Evolutionary conservation across 331 rosid genomes (phyloP), one percentile per base, ranked within the genome.

Genomic region (Quercus phellos): DNA sequence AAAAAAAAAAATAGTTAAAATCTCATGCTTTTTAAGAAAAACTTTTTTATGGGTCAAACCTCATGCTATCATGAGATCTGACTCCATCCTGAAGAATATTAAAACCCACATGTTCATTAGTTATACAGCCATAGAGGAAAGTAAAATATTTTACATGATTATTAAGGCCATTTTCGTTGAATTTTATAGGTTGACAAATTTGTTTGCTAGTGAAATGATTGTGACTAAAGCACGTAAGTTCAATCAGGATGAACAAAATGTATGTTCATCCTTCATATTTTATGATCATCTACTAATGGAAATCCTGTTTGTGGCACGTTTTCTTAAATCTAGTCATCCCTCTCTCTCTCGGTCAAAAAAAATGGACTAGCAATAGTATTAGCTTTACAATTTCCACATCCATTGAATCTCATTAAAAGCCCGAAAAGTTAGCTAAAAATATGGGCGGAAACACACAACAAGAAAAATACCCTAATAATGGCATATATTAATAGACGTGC

Each of bases 311-410:
- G 4, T 10, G 1, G 17, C 53, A 46, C 16, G 53, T 46, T 46
- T 46, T 11, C 16, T 12, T 46, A 12, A 10, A 46, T 46, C 14
- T 10, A 12, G 8, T 63, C 26, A 24, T 24, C 16, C 13, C 19
- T 63, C 19, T 50, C 54, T 22, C 5, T 6, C 12, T 26, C 67
- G 53, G 83, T 74, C 82, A 78, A 78, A 60, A 42, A 21, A 7
- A 67, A 21, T 29, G 68, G 86, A 78, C 83, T 58, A 69, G 43
- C 0, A 68, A 78, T 4, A 34, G 80, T 55, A 26, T 29, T 14
- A 27, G 69, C 14, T 34, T 34, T 66, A 8, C 51, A 18, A 6
- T 34, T 66, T 34, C 51, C 50, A 9, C 71, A 5, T 66, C 27
- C 26, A 66, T 18, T n/a, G 43, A 66, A 34, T 10, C 71, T 34